Evolutionary conservation across 2,329 filamentous ascomycete species (phyloP).

Genomic region (Pestalotiopsis sp.): DNA sequence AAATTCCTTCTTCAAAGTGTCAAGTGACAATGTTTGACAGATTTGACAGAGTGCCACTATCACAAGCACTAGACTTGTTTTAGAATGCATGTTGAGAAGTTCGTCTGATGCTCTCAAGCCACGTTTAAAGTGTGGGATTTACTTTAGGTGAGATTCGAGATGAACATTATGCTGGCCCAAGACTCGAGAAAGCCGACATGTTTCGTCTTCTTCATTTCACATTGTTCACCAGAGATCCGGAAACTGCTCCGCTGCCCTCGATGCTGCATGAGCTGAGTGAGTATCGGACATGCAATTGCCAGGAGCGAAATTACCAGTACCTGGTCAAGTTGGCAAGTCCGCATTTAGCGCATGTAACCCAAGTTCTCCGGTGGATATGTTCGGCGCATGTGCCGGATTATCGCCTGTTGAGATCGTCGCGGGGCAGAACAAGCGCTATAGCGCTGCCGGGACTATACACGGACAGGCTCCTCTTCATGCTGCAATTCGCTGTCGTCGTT

Average conservation of each 20-base stretch:
- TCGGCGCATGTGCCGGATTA: background rate
- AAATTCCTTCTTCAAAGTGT: background rate
- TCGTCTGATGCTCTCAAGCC: background rate
- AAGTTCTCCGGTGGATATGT: background rate
- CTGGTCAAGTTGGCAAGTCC: background rate
- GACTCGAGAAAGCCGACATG: too few species aligned
- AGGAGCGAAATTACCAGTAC: background rate
- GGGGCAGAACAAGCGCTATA: background rate
- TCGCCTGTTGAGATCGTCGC: background rate
- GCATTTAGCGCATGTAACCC: background rate
- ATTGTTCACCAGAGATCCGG: too few species aligned
- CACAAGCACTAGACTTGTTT: background rate
- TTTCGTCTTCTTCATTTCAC: too few species aligned
- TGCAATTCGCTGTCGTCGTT: too few species aligned
- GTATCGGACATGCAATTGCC: too few species aligned
- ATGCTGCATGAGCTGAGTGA: too few species aligned
- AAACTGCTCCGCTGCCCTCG: too few species aligned
- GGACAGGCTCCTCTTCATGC: background rate
- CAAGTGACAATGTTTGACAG: background rate
- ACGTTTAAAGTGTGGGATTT: background rate
- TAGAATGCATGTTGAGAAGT: background rate
- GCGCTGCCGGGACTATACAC: background rate
- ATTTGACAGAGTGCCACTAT: background rate
- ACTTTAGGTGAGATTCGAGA: background rate
- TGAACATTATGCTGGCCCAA: background rate